Percentiles rank a stretch among this genome's conserved stretches.
Conservation (phyloP, 345 rosid genomes). For the Eucalyptus urophylla region DNA sequence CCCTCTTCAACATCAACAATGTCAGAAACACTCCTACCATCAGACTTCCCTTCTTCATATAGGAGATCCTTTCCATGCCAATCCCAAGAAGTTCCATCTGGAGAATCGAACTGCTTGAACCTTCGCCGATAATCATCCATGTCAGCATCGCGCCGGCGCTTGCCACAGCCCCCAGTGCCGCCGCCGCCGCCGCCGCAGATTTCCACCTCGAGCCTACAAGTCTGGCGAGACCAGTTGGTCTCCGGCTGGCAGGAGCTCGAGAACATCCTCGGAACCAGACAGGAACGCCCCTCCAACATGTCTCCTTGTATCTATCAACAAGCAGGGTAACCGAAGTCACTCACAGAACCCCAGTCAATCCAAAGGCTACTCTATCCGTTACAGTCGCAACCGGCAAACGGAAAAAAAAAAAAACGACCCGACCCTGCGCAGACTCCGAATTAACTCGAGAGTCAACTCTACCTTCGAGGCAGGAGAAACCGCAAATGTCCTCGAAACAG, state of each 20-base stretch:
- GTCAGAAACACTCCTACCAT: background rate
- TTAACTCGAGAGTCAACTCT: background rate
- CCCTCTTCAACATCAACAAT: background rate
- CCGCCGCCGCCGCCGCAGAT: background rate
- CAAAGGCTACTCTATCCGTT: background rate
- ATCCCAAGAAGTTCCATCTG: background rate
- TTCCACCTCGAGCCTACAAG: slow-evolving; percentile 15
- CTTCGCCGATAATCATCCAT: slow-evolving; percentile 11
- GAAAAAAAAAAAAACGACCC: background rate
- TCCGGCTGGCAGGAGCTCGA: slow-evolving; percentile 53
- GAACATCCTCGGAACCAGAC: slow-evolving; percentile 49
- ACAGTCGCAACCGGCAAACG: background rate
- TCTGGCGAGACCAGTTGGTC: slow-evolving; percentile 48
- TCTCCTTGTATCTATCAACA: slow-evolving; percentile 7
- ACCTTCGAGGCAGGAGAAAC: background rate
- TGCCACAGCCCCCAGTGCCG: slow-evolving; percentile 7
- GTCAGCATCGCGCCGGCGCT: slow-evolving; percentile 27
- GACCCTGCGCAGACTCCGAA: background rate
- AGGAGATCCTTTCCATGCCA: background rate
- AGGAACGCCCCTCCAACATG: slow-evolving; percentile 70
- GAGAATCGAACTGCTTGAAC: background rate
- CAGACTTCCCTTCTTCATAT: background rate
- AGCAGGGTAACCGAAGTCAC: background rate
- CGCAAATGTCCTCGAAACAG: background rate
- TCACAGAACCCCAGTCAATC: background rate